Base-by-base conservation (phyloP, 306 rosid genomes). In the Arachis stenosperma region DNA sequence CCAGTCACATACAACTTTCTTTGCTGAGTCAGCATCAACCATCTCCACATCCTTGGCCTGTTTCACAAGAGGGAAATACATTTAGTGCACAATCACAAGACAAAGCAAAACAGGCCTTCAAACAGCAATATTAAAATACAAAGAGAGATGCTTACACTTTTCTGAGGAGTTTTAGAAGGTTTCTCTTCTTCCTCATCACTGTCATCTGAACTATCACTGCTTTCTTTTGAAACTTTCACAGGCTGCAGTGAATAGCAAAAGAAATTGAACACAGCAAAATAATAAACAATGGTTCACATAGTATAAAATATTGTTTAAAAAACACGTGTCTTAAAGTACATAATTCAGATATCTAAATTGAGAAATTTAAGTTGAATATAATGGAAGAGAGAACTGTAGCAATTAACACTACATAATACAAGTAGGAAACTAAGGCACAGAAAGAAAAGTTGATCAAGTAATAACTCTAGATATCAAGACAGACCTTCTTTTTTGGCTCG, bases 11-110 rank as follows among this genome's bases (percentile, higher is more conserved):
- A 89, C 97, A 69, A 78, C 82, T 69, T 81, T 83, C 66, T 84
- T 89, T 60, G 30, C 83, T 0, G 83, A 68, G 3, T 7, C 70
- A 12, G 92, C 92, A 74, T 88, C 97, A 6, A 67, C 86, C 97
- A 93, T 93, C 75, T 86, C 84, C 22, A 80, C 90, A 55, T 89
- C 98, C 39, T 73, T 61, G 2, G 10, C 80, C 95, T 94, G 89
- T 67, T 22, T 9, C 7, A 17, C 29, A 37, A 0, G 0, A 4
- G 14, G 5, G 2, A 39, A 56, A 6, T 5, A 60, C 3, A 40
- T 30, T 12, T 12, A 59, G 4, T 4, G 6, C 13, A 57, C 5
- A 2, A 42, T 33, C 11, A 75, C 6, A 8, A 43, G 1, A 8
- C 6, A 2, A 5, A 5, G 4, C 7, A 22, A 54, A 47, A 10